Conservation (phyloP, 2,329 filamentous ascomycete genomes). For the Atkinsonella texensis region DNA sequence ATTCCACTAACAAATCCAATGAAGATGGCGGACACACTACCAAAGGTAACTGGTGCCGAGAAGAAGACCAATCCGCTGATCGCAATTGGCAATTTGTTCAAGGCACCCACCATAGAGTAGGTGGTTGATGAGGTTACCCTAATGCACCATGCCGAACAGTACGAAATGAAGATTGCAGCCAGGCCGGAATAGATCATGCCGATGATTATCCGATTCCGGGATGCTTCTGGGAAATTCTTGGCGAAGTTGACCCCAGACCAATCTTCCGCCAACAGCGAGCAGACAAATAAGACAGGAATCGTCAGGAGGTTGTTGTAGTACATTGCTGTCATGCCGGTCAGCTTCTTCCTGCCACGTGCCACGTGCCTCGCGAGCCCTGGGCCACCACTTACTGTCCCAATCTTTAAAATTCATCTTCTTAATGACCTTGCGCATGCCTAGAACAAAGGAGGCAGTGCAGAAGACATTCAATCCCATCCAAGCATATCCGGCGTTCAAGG, state of each 20-base stretch:
- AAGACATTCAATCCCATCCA: constrained; percentile 98
- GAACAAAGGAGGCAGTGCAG: constrained; percentile 78
- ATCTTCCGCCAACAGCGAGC: constrained; percentile 76
- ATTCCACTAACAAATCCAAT: constrained; percentile 88
- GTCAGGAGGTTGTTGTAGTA: constrained; percentile 99
- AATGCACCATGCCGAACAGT: constrained; percentile 98
- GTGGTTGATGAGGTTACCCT: constrained; percentile 95
- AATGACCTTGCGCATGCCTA: constrained; percentile 95
- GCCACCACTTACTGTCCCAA: constrained; percentile 76
- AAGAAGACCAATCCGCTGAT: constrained; percentile 91
- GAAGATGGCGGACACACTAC: constrained; percentile 80
- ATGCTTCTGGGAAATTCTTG: constrained; percentile 77
- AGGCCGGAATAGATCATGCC: constrained; percentile 93
- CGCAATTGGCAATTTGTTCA: constrained; percentile 97
- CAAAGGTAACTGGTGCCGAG: constrained; percentile 81
- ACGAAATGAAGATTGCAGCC: constrained; percentile 95
- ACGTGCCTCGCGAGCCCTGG: background rate
- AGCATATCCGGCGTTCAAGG: constrained; percentile 84
- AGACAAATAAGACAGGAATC: constrained; percentile 77
- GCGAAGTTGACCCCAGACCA: constrained; percentile 78
- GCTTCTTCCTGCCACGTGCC: background rate
- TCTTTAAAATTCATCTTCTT: constrained; percentile 99
- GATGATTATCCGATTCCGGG: constrained; percentile 66
- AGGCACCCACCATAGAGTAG: constrained; percentile 94
- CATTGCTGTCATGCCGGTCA: constrained; percentile 60